Evolutionary conservation across 495 filamentous ascomycete genomes (phyloP), one percentile per base, ranked within the genome.

Genomic region (Jackrogersella multiformis): DNA sequence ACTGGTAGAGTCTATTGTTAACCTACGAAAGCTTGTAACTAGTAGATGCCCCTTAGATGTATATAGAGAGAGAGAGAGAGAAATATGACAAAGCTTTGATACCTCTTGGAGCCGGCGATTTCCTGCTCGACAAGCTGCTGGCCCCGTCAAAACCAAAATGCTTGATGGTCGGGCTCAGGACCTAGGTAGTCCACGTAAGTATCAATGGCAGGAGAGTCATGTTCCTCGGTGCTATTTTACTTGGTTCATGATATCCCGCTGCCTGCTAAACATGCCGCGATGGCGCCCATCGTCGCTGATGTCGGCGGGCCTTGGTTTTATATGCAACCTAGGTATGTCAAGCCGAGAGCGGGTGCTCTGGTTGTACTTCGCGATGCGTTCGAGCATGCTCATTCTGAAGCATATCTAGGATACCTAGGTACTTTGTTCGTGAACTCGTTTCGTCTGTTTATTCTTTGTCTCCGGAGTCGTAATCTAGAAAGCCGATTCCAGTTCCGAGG

Each of bases 131-230:
- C 34, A 36, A n/a, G 39, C 49, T 58, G 18, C 28, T 57, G 12
- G 45, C 32, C 26, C 72, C 69, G 34, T 74, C 72, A 6, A 72
- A 32, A 20, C 60, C 49, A 24, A 74, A 72, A 23, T 72, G 63
- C 13, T 21, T 68, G 46, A 64, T 56, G 5, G 66, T 70, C 8
- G 69, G 72, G 52, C 69, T 72, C 23, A 72, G 36, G 16, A 74
- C 42, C 72, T 74, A 26, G 4, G 32, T 28, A 18, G 5, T 28
- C n/a, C 9, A 26, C 9, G 16, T 55, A 1, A 53, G 23, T 41
- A 41, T 18, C 32, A 5, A 9, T n/a, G 4, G 5, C 8, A 18
- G 13, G 44, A 10, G 1, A 26, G 30, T 23, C 10, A 2, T 15
- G 5, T 34, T 26, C 36, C n/a, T 34, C 5, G 3, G 2, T 9